These are phyloP conservation scores for Thelonectria discophora DNA, from an alignment of 2,329 filamentous ascomycete genomes.

Conservation along the genomic window DNA sequence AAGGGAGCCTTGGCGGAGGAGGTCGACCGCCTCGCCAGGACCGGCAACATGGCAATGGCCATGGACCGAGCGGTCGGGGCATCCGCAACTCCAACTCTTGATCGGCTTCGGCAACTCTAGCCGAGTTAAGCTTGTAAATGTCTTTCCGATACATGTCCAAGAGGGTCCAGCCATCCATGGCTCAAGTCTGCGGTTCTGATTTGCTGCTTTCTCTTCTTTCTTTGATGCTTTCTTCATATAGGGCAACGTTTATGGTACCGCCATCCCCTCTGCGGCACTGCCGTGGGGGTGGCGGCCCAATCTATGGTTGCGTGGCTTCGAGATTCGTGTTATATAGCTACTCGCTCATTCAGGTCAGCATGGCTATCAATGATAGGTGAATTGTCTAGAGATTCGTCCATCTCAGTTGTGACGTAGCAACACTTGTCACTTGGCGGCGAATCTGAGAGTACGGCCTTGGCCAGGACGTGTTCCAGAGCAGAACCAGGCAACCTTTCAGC, in stretches of 20 bases:
- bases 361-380: not conserved
- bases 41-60: constrained; percentile 25
- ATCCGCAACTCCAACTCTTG: constrained; percentile 23
- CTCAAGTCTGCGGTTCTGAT: constrained; percentile 29
- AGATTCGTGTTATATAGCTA: constrained; percentile 1
- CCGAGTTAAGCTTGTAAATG: constrained; percentile 28
- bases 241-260: not conserved
- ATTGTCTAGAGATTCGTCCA: too few relatives aligned
- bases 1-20: constrained; percentile 7
- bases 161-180: constrained; percentile 25
- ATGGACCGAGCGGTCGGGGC: constrained; percentile 27
- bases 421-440: too few relatives aligned
- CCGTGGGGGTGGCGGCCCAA: not conserved
- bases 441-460: too few relatives aligned
- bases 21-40: constrained; percentile 28
- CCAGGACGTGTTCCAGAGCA: too few relatives aligned
- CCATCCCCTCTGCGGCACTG: not conserved
- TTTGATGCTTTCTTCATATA: not conserved
- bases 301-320: constrained; percentile 3
- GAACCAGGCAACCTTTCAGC: too few relatives aligned
- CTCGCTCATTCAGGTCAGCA: not conserved
- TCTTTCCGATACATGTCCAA: constrained; percentile 33
- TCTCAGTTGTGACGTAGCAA: too few relatives aligned
- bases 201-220: not conserved
- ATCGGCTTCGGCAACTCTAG: constrained; percentile 2